Percentiles rank a stretch among this genome's conserved stretches.
These are phyloP conservation scores for Melanomma pulvis-pyrius DNA, from an alignment of 495 filamentous ascomycete species.

Conservation along the genomic window DNA sequence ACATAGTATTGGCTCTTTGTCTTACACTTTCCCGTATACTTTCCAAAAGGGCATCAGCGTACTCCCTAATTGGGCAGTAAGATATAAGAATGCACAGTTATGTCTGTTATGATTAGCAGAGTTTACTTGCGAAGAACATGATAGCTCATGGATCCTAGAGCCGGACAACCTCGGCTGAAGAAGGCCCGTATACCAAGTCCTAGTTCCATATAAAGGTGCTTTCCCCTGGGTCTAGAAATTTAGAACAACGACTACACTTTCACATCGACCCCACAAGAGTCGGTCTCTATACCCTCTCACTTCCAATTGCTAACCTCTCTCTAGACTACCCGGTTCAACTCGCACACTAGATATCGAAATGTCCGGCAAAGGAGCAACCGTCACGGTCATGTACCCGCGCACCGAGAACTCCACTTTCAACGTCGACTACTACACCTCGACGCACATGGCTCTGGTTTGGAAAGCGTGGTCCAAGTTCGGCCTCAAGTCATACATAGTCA, in stretches of 20 bases:
- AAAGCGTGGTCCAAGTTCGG: constrained; percentile 35
- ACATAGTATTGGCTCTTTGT: no score
- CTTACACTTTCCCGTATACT: no score
- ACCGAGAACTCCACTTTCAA: constrained; percentile 35
- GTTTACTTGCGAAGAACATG: background rate
- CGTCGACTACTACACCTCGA: constrained; percentile 40
- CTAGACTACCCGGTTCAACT: background rate
- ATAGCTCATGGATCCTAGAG: background rate
- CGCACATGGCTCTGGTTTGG: constrained; percentile 36
- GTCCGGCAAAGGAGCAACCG: constrained; percentile 9
- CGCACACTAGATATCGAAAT: constrained; percentile 8
- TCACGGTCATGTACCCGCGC: constrained; percentile 33
- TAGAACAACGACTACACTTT: background rate
- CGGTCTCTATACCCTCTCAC: background rate
- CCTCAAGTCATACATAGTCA: constrained; percentile 28
- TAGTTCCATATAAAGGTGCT: background rate
- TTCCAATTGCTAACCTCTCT: background rate
- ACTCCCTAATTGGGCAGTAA: no score
- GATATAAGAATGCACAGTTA: no score
- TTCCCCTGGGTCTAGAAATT: background rate
- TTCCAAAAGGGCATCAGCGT: no score
- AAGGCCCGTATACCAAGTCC: background rate
- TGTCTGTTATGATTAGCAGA: background rate
- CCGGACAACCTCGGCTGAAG: background rate
- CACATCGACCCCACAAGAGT: background rate